Evolutionary conservation across 1,284 basidiomycete genomes (phyloP).

Genomic region (Microbotryum violaceum): DNA sequence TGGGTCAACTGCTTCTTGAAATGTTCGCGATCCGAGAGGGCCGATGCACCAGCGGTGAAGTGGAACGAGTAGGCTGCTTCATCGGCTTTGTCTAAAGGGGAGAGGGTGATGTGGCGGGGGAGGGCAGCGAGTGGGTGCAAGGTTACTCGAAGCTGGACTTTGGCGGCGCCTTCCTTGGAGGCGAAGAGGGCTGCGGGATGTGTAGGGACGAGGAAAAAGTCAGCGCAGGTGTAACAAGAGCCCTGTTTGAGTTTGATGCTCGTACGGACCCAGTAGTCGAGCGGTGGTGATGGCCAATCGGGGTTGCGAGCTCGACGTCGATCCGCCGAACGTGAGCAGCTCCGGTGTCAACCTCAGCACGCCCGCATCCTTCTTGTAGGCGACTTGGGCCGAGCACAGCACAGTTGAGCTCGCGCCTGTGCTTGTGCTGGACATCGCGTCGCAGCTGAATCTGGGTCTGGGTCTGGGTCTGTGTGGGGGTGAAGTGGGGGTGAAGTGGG

Average conservation of each 20-base stretch:
- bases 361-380: slow-evolving; percentile 69
- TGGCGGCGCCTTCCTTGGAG: slow-evolving; percentile 66
- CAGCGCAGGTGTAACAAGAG: background rate
- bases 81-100: slow-evolving; percentile 51
- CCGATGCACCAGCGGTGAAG: slow-evolving; percentile 53
- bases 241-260: background rate
- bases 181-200: slow-evolving; percentile 59
- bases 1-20: slow-evolving; percentile 68
- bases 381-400: slow-evolving; percentile 52
- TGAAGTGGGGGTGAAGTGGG: too few species aligned
- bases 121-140: slow-evolving; percentile 4
- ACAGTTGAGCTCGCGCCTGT: too few species aligned
- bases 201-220: background rate
- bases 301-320: slow-evolving; percentile 51
- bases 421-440: too few species aligned
- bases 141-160: slow-evolving; percentile 63
- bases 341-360: slow-evolving; percentile 59
- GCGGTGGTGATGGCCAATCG: slow-evolving; percentile 55
- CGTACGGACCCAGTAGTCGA: slow-evolving; percentile 50
- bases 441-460: too few species aligned
- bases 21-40: slow-evolving; percentile 57
- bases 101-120: slow-evolving; percentile 22
- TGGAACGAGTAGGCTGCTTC: slow-evolving; percentile 75
- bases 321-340: slow-evolving; percentile 66
- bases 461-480: too few species aligned